Conservation (phyloP, 148 eudicot genomes). For the Cornus kousa region DNA sequence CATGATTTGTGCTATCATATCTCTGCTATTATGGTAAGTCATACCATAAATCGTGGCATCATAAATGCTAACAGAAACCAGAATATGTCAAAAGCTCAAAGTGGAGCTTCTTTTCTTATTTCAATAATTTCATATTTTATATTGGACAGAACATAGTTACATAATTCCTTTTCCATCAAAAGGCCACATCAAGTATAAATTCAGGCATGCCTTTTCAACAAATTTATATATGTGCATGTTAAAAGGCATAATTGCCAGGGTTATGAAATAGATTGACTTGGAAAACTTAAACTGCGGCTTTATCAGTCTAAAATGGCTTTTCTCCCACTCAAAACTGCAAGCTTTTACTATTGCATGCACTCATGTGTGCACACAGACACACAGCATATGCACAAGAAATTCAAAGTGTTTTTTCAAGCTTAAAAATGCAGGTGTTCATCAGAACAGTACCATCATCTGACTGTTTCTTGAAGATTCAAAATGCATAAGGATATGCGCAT, state of each 20-base stretch:
- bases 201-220: neutral
- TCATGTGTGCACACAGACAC: neutral
- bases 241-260: too few relatives aligned
- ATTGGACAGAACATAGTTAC: neutral
- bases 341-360: neutral
- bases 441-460: too few relatives aligned
- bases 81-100: too few relatives aligned
- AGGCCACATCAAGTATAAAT: neutral
- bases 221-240: too few relatives aligned
- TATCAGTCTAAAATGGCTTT: neutral
- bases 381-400: too few relatives aligned
- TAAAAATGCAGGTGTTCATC: too few relatives aligned
- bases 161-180: neutral
- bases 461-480: too few relatives aligned
- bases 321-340: neutral
- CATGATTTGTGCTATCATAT: too few relatives aligned
- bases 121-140: neutral
- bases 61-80: too few relatives aligned
- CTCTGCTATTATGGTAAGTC: too few relatives aligned
- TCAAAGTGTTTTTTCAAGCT: neutral
- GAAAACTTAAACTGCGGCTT: neutral
- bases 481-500: too few relatives aligned
- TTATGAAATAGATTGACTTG: neutral
- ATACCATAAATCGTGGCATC: too few relatives aligned
- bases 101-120: neutral